A percentile compares a stretch with the other conserved stretches of the same genome.
phyloP scores from a whole-genome alignment of 2,329 filamentous ascomycete genomes.

The Colletotrichum horii region DNA sequence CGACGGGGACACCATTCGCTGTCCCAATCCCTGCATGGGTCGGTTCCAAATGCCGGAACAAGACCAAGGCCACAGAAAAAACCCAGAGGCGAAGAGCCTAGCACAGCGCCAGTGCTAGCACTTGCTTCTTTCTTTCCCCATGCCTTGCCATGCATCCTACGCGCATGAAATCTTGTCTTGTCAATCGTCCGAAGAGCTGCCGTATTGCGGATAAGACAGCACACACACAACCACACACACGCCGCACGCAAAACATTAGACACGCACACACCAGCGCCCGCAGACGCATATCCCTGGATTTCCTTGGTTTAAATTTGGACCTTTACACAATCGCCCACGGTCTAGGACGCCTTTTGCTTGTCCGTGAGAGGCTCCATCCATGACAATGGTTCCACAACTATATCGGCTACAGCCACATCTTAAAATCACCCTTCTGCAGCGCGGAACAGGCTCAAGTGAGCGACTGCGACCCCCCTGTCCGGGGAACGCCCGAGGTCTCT shows the following conservation, averaged over 20 bases:
- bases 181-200: slow-evolving; percentile 18
- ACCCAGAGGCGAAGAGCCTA: background rate
- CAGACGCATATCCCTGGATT: background rate
- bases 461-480: background rate
- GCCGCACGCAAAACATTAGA: background rate
- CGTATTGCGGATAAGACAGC: background rate
- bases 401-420: slow-evolving; percentile 18
- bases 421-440: background rate
- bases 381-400: slow-evolving; percentile 8
- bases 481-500: slow-evolving; percentile 15
- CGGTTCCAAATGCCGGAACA: slow-evolving; percentile 14
- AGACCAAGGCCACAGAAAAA: background rate
- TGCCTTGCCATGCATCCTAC: background rate
- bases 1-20: background rate
- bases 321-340: background rate
- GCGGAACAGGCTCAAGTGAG: background rate
- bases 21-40: slow-evolving; percentile 11
- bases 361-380: slow-evolving; percentile 2
- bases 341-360: background rate
- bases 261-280: background rate
- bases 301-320: background rate
- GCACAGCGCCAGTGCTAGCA: background rate
- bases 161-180: slow-evolving; percentile 6
- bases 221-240: background rate
- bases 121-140: background rate